These are phyloP conservation scores for Alternaria triticina DNA, from an alignment of 2,329 filamentous ascomycete species.

Conservation along the genomic window DNA sequence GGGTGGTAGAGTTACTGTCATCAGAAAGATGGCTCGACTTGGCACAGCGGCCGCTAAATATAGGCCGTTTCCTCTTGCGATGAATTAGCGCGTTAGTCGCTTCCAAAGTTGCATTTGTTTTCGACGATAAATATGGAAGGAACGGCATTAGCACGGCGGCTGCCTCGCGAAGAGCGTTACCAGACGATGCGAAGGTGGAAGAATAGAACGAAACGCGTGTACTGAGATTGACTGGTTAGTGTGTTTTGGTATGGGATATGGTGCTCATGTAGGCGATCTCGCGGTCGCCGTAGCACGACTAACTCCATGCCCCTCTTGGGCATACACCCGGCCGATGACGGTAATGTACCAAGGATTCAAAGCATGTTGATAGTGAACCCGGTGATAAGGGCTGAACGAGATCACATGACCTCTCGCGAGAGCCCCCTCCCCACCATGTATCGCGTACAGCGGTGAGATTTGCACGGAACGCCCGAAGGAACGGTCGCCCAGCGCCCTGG, in stretches of 20 bases:
- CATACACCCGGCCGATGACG: slow-evolving; percentile 2
- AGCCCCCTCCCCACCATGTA: slow-evolving; percentile 11
- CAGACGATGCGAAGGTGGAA: slow-evolving; percentile 1
- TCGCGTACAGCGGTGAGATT: slow-evolving; percentile 31
- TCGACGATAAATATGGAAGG: slow-evolving; percentile 23
- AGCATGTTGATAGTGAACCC: slow-evolving; percentile 8
- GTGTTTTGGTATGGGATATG: slow-evolving; percentile 6
- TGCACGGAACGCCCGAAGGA: slow-evolving; percentile 20
- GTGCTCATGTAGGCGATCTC: slow-evolving; percentile 22
- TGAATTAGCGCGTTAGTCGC: slow-evolving; percentile 3
- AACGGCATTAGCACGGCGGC: slow-evolving; percentile 12
- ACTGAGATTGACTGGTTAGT: slow-evolving; percentile 8
- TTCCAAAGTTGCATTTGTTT: not conserved
- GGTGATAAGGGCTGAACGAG: slow-evolving; percentile 7
- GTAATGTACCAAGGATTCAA: not conserved
- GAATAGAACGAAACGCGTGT: not conserved
- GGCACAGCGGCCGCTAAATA: slow-evolving; percentile 33
- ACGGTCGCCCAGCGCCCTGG: slow-evolving; percentile 17
- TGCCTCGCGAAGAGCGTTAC: slow-evolving; percentile 4
- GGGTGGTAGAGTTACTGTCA: slow-evolving; percentile 13
- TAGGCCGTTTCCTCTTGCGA: slow-evolving; percentile 22
- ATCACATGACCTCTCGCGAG: slow-evolving; percentile 27
- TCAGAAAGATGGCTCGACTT: slow-evolving; percentile 25
- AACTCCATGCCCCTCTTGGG: slow-evolving; percentile 5
- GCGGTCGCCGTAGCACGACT: slow-evolving; percentile 4